Percentiles rank a stretch among this genome's conserved stretches.
Evolutionary conservation across 2,329 filamentous ascomycete species (phyloP).

Genomic region (Trichoderma sp.): DNA sequence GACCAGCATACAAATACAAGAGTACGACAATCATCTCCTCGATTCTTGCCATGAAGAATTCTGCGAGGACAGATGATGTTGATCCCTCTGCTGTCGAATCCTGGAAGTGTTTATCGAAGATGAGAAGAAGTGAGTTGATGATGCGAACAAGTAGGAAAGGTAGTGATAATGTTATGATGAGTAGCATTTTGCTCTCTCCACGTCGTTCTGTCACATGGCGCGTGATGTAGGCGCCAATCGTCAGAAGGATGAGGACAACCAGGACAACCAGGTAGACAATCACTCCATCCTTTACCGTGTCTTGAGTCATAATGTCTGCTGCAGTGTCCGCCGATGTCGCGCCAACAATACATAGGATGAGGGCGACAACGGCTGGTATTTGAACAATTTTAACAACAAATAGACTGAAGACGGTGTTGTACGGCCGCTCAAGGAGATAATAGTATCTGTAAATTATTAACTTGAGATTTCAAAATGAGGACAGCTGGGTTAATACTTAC

Average conservation of each 20-base stretch:
- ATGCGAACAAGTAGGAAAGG: not conserved
- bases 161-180: not conserved
- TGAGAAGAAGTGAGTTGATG: not conserved
- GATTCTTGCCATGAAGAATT: not conserved
- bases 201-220: not conserved
- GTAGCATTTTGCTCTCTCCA: not conserved
- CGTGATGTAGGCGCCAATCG: not conserved
- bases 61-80: not conserved
- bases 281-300: not conserved
- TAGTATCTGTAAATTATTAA: not conserved
- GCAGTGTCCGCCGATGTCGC: not conserved
- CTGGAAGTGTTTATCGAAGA: not conserved
- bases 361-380: not conserved
- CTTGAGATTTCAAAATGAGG: not conserved
- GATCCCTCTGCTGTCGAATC: not conserved
- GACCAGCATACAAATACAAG: not conserved
- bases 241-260: not conserved
- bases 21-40: not conserved
- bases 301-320: not conserved
- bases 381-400: not conserved
- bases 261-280: not conserved
- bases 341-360: not conserved
- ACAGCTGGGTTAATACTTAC: not conserved
- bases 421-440: not conserved
- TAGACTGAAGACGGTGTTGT: not conserved